Evolutionary conservation across 2,329 filamentous ascomycete genomes (phyloP), one percentile per base, ranked within the genome.

Genomic region (Lasiodiplodia sp.): DNA sequence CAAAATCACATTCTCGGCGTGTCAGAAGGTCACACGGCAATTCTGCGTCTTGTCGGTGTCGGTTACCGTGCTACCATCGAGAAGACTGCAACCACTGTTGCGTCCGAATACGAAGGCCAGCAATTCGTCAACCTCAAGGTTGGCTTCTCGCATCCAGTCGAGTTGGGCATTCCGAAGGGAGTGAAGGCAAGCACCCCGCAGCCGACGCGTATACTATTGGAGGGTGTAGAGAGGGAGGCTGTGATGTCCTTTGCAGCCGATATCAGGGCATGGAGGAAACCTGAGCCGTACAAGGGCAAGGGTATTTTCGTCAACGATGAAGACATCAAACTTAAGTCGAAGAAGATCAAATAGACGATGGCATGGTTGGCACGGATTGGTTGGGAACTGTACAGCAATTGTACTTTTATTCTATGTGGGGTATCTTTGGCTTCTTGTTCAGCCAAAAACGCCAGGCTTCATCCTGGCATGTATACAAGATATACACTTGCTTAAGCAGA

Each of bases 231-330:
- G 78, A 94, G 93, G 78, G 91, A 96, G 81, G 87, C 90, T 60
- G 89, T 99, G 71, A 96, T 94, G 86, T 90, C 92, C 69, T 97
- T 98, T 80, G 96, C 96, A 21, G 96, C 96, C 0, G 85, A 90
- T 74, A 96, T 99, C 73, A 87, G 93, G 74, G 87, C 85, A 81
- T 98, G 95, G 95, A 90, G 96, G 78, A 88, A 87, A 72, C 96
- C 96, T 37, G 96, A 99, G 83, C 96, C 96, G 72, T 99, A 99
- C 83, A 99, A 99, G 88, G 96, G 96, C 73, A 98, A 99, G 89
- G 96, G 96, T 75, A 97, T 99, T 75, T 99, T 98, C 79, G 91
- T 99, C 75, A 96, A 98, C 77, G 93, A 94, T 71, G 94, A 99
- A 86, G 97, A 94, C 37, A 97, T 99, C 83, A 97, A 92, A 87